Percentiles rank a stretch among this genome's conserved stretches.
Conservation (phyloP, 805 yeast species). For the Tetrapisispora fleetii region DNA sequence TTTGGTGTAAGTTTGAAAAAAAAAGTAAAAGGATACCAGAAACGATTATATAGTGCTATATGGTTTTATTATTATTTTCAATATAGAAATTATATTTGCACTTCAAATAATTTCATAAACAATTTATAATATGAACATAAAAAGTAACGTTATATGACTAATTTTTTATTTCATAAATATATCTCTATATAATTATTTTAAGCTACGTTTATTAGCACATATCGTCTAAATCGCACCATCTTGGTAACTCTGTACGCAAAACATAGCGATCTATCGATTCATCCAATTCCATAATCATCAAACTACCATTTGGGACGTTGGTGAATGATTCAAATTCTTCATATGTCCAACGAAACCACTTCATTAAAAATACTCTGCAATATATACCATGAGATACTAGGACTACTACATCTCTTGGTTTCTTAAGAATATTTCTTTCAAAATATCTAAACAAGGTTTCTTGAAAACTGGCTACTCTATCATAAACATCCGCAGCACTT, state of each 20-base stretch:
- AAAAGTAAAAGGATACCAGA: neutral
- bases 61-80: no score
- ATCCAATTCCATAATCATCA: conserved; percentile 64
- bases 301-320: conserved; percentile 78
- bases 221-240: conserved; percentile 3
- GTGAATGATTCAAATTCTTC: conserved; percentile 78
- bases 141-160: neutral
- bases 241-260: conserved; percentile 51
- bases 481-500: conserved; percentile 92
- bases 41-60: no score
- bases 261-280: conserved; percentile 40
- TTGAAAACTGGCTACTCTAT: conserved; percentile 81
- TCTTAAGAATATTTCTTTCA: conserved; percentile 36
- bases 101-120: neutral
- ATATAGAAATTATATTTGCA: no score
- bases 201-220: neutral
- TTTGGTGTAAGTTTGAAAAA: conserved; percentile 39
- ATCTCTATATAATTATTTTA: neutral
- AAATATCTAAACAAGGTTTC: conserved; percentile 81
- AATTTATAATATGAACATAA: no score
- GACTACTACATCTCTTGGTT: conserved; percentile 73
- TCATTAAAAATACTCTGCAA: conserved; percentile 87
- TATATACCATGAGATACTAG: conserved; percentile 90
- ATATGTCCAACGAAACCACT: conserved; percentile 90
- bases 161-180: no score